Conservation (phyloP, 345 rosid species). For the Populus nigra region DNA sequence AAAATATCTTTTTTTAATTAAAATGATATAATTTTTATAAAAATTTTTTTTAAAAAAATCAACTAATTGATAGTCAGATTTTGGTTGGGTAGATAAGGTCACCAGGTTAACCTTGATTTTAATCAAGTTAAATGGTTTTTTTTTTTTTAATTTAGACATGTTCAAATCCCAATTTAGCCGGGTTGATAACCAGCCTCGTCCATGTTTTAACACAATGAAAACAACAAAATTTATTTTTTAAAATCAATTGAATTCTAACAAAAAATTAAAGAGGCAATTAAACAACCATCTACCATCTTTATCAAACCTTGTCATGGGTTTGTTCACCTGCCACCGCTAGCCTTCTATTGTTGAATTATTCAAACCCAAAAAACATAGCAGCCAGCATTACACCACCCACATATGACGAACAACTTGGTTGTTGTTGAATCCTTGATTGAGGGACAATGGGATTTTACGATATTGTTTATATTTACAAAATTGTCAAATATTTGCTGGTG, state of each 20-base stretch:
- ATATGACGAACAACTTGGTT: not conserved
- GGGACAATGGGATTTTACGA: not conserved
- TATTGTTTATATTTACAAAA: not conserved
- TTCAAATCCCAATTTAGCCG: too few species aligned
- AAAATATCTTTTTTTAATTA: too few species aligned
- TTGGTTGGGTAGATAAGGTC: accelerated
- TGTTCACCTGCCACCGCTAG: conserved; percentile 24
- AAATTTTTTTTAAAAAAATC: too few species aligned
- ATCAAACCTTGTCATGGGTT: conserved; percentile 15
- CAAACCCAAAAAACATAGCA: not conserved
- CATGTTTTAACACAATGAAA: not conserved
- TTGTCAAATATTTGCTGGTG: not conserved
- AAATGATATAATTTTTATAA: too few species aligned
- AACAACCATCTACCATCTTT: not conserved
- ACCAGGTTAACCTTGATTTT: accelerated
- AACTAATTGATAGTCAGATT: accelerated
- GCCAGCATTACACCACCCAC: conserved; percentile 3
- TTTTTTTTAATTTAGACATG: accelerated
- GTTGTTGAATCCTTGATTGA: conserved; percentile 24
- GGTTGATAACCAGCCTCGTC: accelerated
- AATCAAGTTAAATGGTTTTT: too few species aligned
- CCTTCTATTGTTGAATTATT: conserved; percentile 19
- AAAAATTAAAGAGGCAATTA: not conserved
- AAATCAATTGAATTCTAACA: not conserved
- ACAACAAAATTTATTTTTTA: not conserved